A percentile compares a stretch with the other conserved stretches of the same genome.
phyloP scores from a whole-genome alignment of 2,329 filamentous ascomycete species.

The Fusarium sp. region DNA sequence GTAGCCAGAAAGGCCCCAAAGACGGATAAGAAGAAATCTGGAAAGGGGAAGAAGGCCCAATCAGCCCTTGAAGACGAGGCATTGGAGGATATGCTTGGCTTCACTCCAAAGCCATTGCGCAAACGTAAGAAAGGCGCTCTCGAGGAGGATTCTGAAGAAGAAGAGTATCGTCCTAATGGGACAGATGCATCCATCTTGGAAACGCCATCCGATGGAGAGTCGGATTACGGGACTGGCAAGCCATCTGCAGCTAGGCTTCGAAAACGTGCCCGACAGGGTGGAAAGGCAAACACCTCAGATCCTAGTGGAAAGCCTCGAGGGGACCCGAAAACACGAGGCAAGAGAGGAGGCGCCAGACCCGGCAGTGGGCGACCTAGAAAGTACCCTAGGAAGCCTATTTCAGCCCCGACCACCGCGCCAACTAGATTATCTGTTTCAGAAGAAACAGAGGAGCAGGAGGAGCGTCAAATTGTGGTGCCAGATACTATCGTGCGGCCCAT shows the following conservation, averaged over 20 bases:
- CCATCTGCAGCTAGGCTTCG: constrained; percentile 45
- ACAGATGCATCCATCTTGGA: constrained; percentile 41
- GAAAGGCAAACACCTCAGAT: constrained; percentile 24
- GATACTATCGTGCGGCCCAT: constrained; percentile 25
- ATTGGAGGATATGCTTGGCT: constrained; percentile 26
- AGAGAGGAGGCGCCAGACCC: constrained; percentile 55
- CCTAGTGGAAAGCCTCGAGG: constrained; percentile 35
- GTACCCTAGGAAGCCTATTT: constrained; percentile 49
- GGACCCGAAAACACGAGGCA: constrained; percentile 51
- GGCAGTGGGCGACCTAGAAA: constrained; percentile 57
- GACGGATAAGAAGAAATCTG: constrained; percentile 44
- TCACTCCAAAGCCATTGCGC: constrained; percentile 30
- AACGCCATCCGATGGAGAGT: constrained; percentile 42
- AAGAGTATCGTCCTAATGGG: constrained; percentile 48
- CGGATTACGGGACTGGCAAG: constrained; percentile 40
- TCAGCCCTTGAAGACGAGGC: constrained; percentile 34
- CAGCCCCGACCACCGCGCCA: constrained; percentile 6
- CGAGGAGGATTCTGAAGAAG: constrained; percentile 50
- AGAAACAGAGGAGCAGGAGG: constrained; percentile 16
- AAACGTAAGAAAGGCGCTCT: constrained; percentile 49
- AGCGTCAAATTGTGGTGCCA: constrained; percentile 30
- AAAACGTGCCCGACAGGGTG: constrained; percentile 39
- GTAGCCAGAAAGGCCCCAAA: constrained; percentile 47
- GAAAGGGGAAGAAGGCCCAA: constrained; percentile 30
- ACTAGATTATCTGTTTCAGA: constrained; percentile 15